phyloP scores from a whole-genome alignment of 805 yeast genomes.

The Cyberlindnera nakhonratchasimensis region DNA sequence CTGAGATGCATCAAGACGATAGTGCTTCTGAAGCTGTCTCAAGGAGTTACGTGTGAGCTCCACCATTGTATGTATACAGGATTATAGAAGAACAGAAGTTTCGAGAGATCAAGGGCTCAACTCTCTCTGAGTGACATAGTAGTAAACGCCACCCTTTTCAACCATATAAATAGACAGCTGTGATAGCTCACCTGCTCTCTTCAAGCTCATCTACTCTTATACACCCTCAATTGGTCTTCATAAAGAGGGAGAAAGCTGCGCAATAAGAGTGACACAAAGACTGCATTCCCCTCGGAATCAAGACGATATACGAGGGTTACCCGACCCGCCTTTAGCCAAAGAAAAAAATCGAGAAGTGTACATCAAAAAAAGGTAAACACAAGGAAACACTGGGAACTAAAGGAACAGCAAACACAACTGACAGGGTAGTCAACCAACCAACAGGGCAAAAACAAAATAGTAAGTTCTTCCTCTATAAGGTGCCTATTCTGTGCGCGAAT shows the following conservation, averaged over 20 bases:
- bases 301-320: not conserved
- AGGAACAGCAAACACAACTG: not conserved
- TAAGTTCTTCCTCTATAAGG: not conserved
- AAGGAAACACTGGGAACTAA: not conserved
- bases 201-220: no score
- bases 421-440: not conserved
- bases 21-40: slow-evolving; percentile 7
- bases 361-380: slow-evolving; percentile 2
- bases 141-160: no score
- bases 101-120: no score
- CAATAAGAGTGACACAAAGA: slow-evolving; percentile 8
- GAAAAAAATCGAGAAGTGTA: slow-evolving; percentile 1
- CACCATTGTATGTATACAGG: not conserved
- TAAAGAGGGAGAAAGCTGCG: not conserved
- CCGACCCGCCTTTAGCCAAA: not conserved
- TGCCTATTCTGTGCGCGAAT: not conserved
- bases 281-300: not conserved
- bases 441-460: not conserved
- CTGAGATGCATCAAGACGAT: not conserved
- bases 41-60: slow-evolving; percentile 1
- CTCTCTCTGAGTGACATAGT: no score
- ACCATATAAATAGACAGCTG: no score
- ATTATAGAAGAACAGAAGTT: no score
- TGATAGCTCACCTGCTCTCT: no score
- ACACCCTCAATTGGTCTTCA: not conserved